Percentiles rank a stretch among this genome's conserved stretches.
These are phyloP conservation scores for Candida orba DNA, from an alignment of 805 yeast genomes.

Conservation along the genomic window DNA sequence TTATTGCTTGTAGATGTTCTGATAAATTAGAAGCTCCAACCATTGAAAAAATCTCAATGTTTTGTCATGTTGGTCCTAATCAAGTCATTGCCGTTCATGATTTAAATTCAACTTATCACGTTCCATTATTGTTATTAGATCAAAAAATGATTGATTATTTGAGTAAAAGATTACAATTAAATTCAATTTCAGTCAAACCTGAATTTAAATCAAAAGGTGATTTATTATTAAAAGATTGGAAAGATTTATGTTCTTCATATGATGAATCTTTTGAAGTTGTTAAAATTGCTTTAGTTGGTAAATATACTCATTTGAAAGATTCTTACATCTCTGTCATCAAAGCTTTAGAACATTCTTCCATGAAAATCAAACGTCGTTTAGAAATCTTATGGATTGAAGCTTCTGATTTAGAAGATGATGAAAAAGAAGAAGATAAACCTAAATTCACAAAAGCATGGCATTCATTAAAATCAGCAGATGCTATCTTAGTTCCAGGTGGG, in stretches of 20 bases:
- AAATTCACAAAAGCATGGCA: conserved; percentile 96
- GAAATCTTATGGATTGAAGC: conserved; percentile 96
- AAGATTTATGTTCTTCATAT: conserved; percentile 63
- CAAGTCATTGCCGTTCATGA: conserved; percentile 97
- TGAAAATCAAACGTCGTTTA: conserved; percentile 79
- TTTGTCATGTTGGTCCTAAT: conserved; percentile 97
- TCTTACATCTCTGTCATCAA: conserved; percentile 92
- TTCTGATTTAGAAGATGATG: conserved; percentile 73
- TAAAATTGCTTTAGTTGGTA: conserved; percentile 94
- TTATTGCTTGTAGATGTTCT: conserved; percentile 96
- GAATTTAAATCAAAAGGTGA: conserved; percentile 62
- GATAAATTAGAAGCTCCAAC: conserved; percentile 75
- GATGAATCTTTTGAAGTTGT: conserved; percentile 83
- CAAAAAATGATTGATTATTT: conserved; percentile 78
- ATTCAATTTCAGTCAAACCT: conserved; percentile 35
- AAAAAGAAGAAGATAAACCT: conserved; percentile 62
- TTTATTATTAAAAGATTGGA: conserved; percentile 70
- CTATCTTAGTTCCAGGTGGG: conserved; percentile 97
- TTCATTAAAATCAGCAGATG: conserved; percentile 85
- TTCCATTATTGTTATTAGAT: conserved; percentile 83
- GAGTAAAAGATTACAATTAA: conserved; percentile 57
- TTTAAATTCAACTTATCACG: conserved; percentile 95
- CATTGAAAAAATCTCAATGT: conserved; percentile 96
- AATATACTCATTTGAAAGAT: conserved; percentile 92
- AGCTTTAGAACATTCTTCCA: conserved; percentile 90